A percentile compares a stretch with the other conserved stretches of the same genome.
Conservation (phyloP, 306 rosid genomes). For the Fragaria vesca region DNA sequence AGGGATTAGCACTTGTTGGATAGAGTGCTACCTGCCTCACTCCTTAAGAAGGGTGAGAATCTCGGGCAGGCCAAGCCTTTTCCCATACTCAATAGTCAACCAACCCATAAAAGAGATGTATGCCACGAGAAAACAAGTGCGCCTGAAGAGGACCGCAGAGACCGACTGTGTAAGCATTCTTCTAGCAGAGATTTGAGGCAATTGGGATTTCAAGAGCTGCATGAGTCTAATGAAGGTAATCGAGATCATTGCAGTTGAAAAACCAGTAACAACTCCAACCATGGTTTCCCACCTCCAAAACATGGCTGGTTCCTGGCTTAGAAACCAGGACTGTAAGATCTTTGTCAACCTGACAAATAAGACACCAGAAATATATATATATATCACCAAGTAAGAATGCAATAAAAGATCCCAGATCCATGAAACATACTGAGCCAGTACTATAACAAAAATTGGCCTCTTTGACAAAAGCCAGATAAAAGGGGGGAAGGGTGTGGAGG, state of each 20-base stretch:
- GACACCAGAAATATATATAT: conserved; percentile 13
- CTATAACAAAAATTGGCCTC: neutral
- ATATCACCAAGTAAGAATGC: conserved; percentile 17
- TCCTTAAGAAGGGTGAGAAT: conserved; percentile 37
- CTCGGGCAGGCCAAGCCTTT: conserved; percentile 59
- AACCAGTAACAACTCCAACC: conserved; percentile 63
- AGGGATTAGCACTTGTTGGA: neutral
- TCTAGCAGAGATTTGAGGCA: conserved; percentile 27
- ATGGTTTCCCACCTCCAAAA: conserved; percentile 73
- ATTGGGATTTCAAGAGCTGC: conserved; percentile 42
- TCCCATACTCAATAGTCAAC: conserved; percentile 60
- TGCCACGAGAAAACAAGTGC: conserved; percentile 54
- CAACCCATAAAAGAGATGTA: conserved; percentile 63
- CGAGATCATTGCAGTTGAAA: conserved; percentile 67
- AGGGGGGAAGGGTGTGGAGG: neutral
- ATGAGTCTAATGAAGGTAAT: conserved; percentile 46
- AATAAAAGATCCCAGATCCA: neutral
- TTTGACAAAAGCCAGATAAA: neutral
- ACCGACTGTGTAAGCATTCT: conserved; percentile 30
- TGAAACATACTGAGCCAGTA: neutral
- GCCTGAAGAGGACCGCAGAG: conserved; percentile 35
- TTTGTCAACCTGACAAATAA: conserved; percentile 59
- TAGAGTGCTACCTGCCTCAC: conserved; percentile 29
- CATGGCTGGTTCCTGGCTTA: conserved; percentile 32
- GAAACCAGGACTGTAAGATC: conserved; percentile 51